Evolutionary conservation across 2,329 filamentous ascomycete genomes (phyloP), one percentile per base, ranked within the genome.

Genomic region (Drechslerella stenobrocha): DNA sequence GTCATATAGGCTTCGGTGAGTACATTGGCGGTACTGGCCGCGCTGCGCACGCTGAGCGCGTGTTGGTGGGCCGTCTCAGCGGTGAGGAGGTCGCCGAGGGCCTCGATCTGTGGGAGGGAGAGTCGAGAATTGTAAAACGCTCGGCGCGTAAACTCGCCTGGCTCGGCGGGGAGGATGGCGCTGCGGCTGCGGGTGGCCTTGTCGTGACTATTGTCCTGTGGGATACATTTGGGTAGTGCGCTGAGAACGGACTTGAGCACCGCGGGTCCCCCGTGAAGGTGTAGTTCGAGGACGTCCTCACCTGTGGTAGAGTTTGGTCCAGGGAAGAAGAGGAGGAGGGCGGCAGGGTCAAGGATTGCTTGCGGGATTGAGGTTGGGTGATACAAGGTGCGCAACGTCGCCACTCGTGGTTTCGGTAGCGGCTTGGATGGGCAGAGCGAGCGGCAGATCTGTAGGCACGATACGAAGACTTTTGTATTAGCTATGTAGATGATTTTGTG

Each of bases 31-130:
- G 85, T 85, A 1, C 30, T 55, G 28, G 63, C 51, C 4, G 90
- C 90, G 2, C 88, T 84, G 22, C 34, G 45, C 5, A 72, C 69
- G 0, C 92, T 91, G 1, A 92, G 83, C 2, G 87, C 87, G 13
- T 92, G 88, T 79, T 98, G 93, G 75, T 96, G 90, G 76, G 97
- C 93, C 0, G 93, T 98, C 72, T 93, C 83, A 2, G 85, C 85
- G 3, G 82, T 80, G 1, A 87, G 79, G 0, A 80, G 81, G 70
- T 86, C 84, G 70, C 83, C 81, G 2, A 88, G 78, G 0, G 84
- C 81, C 75, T 88, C 85, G 5, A 87, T 88, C 76, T 98, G 91
- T 1, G 90, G 88, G 1, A 98, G 82, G 73, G 95, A 88, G 2
- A 98, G 82, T 1, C 90, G 84, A 73, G 87, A 81, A 75, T 96